These are phyloP conservation scores for Plasmodium chabaudi DNA, from an alignment of 169 alveolate species.

Conservation along the genomic window DNA sequence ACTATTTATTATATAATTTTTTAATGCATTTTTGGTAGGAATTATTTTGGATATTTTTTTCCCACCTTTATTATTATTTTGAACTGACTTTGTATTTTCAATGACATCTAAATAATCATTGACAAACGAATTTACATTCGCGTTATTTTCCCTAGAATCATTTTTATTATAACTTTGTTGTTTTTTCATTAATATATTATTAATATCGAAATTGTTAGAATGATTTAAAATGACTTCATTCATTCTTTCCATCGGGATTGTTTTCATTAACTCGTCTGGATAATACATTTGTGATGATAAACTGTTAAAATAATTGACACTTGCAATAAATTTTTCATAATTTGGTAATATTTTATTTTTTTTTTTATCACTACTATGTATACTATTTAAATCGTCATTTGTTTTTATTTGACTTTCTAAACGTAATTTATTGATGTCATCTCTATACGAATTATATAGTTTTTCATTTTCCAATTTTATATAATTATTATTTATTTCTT, in stretches of 20 bases:
- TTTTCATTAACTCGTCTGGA: slow-evolving; percentile 20
- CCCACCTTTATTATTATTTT: background rate
- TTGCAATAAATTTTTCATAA: background rate
- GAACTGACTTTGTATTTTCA: too few species aligned
- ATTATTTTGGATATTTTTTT: slow-evolving; percentile 2
- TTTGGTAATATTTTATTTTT: background rate
- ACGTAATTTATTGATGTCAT: slow-evolving; percentile 4
- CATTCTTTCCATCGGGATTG: background rate
- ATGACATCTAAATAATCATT: too few species aligned
- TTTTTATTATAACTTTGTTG: background rate
- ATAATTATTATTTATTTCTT: slow-evolving; percentile 11
- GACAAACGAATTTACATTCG: background rate
- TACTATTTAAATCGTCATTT: slow-evolving; percentile 1
- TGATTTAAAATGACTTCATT: too few species aligned
- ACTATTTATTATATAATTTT: background rate
- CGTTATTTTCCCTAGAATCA: background rate
- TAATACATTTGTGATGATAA: background rate
- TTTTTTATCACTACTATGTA: background rate
- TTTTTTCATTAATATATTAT: too few species aligned
- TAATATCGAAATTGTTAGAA: too few species aligned
- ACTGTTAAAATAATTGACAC: background rate
- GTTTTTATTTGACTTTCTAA: slow-evolving; percentile 32
- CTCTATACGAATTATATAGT: slow-evolving; percentile 8
- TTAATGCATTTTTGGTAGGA: background rate
- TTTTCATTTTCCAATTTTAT: slow-evolving; percentile 33